A percentile compares a stretch with the other conserved stretches of the same genome.
Evolutionary conservation across 2,329 filamentous ascomycete species (phyloP).

Genomic region (Ophiocordyceps camponoti-saundersi): DNA sequence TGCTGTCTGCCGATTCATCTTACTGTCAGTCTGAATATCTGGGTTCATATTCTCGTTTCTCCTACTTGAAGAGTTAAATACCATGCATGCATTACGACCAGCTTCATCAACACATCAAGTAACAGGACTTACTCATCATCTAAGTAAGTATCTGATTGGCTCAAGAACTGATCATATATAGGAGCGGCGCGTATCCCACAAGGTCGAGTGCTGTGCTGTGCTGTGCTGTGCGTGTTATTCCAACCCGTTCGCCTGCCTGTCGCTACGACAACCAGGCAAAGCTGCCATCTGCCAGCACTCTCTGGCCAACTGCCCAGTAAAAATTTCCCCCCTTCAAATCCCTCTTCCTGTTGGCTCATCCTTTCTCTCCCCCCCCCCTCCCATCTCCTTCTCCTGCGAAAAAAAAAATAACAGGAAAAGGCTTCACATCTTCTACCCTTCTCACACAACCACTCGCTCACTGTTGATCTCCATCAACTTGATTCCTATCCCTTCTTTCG

Average conservation of each 20-base stretch:
- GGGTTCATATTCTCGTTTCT: too few species aligned
- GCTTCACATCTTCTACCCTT: too few species aligned
- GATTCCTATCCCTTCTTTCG: background rate
- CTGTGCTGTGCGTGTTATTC: background rate
- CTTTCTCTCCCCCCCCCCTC: background rate
- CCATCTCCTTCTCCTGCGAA: background rate
- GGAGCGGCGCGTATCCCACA: background rate
- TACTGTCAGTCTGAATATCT: too few species aligned
- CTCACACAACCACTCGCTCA: background rate
- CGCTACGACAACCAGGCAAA: background rate
- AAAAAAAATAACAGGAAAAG: background rate
- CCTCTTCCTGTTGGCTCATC: background rate
- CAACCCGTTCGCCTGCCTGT: background rate
- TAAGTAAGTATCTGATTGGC: too few species aligned
- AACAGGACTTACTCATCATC: too few species aligned
- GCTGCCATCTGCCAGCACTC: background rate
- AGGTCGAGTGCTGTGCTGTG: too few species aligned
- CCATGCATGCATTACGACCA: too few species aligned
- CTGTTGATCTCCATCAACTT: background rate
- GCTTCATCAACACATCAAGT: too few species aligned
- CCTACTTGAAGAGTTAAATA: too few species aligned
- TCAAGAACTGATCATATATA: background rate
- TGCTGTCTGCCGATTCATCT: too few species aligned
- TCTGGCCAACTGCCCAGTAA: background rate
- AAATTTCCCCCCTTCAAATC: background rate